Evolutionary conservation across 371 early-diverging fungal genomes (phyloP).

Genomic region (Rhizopus delemar): DNA sequence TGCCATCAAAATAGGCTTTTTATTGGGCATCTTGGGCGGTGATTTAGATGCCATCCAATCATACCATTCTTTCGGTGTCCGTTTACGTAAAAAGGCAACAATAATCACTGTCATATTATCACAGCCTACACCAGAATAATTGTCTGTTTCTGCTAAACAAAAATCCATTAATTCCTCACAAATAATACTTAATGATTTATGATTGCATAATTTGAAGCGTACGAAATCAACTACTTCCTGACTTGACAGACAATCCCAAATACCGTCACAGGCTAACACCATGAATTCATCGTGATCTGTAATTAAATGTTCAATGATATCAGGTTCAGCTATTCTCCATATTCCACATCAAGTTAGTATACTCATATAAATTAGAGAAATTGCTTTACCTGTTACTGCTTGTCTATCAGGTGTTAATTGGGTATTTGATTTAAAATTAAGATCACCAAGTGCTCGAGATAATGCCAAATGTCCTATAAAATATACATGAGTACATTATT

Average conservation of each 20-base stretch:
- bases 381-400: conserved; percentile 74
- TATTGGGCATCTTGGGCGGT: conserved; percentile 15
- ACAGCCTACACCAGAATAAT: conserved; percentile 85
- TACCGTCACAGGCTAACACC: conserved; percentile 94
- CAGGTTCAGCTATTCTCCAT: conserved; percentile 68
- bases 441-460: conserved; percentile 94
- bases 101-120: conserved; percentile 97
- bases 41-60: conserved; percentile 37
- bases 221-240: conserved; percentile 85
- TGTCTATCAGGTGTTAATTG: conserved; percentile 78
- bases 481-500: background rate
- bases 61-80: conserved; percentile 67
- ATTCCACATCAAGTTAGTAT: too few species aligned
- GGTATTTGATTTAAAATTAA: conserved; percentile 84
- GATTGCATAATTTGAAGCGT: conserved; percentile 57
- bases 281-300: conserved; percentile 83
- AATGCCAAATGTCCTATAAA: conserved; percentile 78
- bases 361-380: too few species aligned
- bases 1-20: conserved; percentile 19
- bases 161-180: conserved; percentile 85
- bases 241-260: conserved; percentile 92
- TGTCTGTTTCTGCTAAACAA: conserved; percentile 80
- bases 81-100: conserved; percentile 76
- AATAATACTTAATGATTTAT: conserved; percentile 52
- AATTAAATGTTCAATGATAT: conserved; percentile 63